These are phyloP conservation scores for Cyclaneusma minus DNA, from an alignment of 2,329 filamentous ascomycete species.

Conservation along the genomic window DNA sequence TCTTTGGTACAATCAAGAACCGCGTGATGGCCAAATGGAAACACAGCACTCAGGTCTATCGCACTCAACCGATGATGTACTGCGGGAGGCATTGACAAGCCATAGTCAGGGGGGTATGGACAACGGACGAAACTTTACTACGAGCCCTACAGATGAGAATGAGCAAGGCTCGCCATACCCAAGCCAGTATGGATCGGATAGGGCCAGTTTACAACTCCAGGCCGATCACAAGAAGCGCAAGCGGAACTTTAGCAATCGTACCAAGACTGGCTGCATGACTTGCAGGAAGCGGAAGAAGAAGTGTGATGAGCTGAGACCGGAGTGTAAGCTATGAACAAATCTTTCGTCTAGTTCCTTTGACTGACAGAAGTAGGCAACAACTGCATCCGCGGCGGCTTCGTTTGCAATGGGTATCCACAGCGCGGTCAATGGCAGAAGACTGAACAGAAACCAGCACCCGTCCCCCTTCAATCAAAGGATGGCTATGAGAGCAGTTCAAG, in stretches of 20 bases:
- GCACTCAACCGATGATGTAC: slow-evolving; percentile 32
- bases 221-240: slow-evolving; percentile 55
- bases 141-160: slow-evolving; percentile 22
- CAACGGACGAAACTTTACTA: slow-evolving; percentile 16
- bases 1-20: slow-evolving; percentile 11
- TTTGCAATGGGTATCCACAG: slow-evolving; percentile 81
- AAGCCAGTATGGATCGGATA: slow-evolving; percentile 13
- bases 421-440: slow-evolving; percentile 67
- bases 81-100: slow-evolving; percentile 34
- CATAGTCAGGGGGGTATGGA: slow-evolving; percentile 24
- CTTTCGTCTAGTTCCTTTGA: slow-evolving; percentile 2
- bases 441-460: slow-evolving; percentile 48
- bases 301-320: slow-evolving; percentile 85
- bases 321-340: slow-evolving; percentile 47
- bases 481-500: slow-evolving; percentile 30
- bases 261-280: slow-evolving; percentile 90
- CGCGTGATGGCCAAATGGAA: no score
- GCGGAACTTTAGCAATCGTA: slow-evolving; percentile 82
- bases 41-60: slow-evolving; percentile 26
- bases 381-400: slow-evolving; percentile 77
- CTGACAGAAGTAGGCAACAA: slow-evolving; percentile 50
- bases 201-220: slow-evolving; percentile 25
- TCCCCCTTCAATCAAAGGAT: slow-evolving; percentile 76
- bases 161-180: slow-evolving; percentile 18
- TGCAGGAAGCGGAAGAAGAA: slow-evolving; percentile 93